Conservation (phyloP, 192 early-diverging fungal genomes). For the Jimgerdemannia flammicorona region DNA sequence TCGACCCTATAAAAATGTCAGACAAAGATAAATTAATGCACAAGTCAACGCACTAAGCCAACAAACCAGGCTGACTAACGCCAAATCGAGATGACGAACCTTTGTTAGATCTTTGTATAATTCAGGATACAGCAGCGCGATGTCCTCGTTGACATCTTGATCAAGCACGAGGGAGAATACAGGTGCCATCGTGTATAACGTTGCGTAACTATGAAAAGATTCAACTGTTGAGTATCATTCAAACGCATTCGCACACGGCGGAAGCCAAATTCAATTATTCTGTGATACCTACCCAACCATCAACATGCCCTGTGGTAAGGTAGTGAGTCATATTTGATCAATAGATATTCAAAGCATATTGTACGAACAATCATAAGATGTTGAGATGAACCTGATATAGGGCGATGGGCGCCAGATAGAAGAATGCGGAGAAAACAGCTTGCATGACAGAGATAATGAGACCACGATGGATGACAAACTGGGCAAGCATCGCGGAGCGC, state of each 20-base stretch:
- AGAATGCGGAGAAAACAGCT: constrained; percentile 93
- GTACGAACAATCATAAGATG: background rate
- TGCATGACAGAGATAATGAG: constrained; percentile 98
- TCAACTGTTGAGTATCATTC: background rate
- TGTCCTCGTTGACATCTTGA: constrained; percentile 83
- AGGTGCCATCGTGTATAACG: constrained; percentile 94
- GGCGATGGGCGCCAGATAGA: constrained; percentile 97
- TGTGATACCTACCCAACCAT: constrained; percentile 58
- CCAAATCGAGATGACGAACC: constrained; percentile 24
- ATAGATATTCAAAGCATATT: too few relatives aligned
- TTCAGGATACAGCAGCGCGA: constrained; percentile 89
- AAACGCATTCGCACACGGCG: too few relatives aligned
- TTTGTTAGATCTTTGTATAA: constrained; percentile 94
- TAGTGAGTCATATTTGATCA: too few relatives aligned
- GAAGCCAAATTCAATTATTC: background rate
- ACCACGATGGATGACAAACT: constrained; percentile 97
- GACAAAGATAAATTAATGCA: background rate
- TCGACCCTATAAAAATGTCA: constrained; percentile 57
- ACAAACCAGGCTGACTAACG: too few relatives aligned
- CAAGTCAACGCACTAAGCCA: background rate
- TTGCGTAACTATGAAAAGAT: constrained; percentile 63
- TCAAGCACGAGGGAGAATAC: constrained; percentile 95
- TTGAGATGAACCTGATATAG: constrained; percentile 64
- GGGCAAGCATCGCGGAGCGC: constrained; percentile 88
- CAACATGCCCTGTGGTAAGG: constrained; percentile 63